Conservation (phyloP, 306 rosid genomes). For the Fragaria ananassa region DNA sequence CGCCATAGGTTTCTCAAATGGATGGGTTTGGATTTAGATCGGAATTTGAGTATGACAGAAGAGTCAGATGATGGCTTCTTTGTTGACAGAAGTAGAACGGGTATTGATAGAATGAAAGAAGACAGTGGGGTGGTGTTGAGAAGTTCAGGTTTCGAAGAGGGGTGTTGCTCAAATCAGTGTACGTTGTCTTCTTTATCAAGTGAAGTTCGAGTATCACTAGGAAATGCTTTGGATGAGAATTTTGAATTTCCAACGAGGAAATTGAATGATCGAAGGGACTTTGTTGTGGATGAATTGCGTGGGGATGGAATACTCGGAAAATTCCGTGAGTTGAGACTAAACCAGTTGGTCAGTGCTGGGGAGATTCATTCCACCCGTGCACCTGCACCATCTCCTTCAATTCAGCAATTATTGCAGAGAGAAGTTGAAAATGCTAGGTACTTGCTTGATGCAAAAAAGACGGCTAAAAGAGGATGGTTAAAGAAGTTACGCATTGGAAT, state of each 20-base stretch:
- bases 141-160: constrained; percentile 35
- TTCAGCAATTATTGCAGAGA: constrained; percentile 45
- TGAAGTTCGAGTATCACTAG: constrained; percentile 31
- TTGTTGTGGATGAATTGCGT: constrained; percentile 42
- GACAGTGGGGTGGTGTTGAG: constrained; percentile 48
- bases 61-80: constrained; percentile 23
- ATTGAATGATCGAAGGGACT: constrained; percentile 54
- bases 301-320: constrained; percentile 39
- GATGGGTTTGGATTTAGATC: constrained; percentile 50
- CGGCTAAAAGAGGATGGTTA: constrained; percentile 56
- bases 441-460: constrained; percentile 33
- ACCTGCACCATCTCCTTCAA: constrained; percentile 40
- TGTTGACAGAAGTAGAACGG: constrained; percentile 12
- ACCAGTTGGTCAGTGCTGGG: constrained; percentile 39
- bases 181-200: constrained; percentile 35
- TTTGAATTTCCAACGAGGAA: constrained; percentile 39
- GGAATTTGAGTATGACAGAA: constrained; percentile 23
- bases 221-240: constrained; percentile 36
- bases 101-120: constrained; percentile 42
- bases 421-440: constrained; percentile 37
- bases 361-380: constrained; percentile 39
- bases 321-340: constrained; percentile 42
- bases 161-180: constrained; percentile 35
- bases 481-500: constrained; percentile 50
- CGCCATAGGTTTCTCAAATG: constrained; percentile 60